Percentiles rank a stretch among this genome's conserved stretches.
These are phyloP conservation scores for Aspergillus tubingensis DNA, from an alignment of 2,329 filamentous ascomycete genomes.

Conservation along the genomic window DNA sequence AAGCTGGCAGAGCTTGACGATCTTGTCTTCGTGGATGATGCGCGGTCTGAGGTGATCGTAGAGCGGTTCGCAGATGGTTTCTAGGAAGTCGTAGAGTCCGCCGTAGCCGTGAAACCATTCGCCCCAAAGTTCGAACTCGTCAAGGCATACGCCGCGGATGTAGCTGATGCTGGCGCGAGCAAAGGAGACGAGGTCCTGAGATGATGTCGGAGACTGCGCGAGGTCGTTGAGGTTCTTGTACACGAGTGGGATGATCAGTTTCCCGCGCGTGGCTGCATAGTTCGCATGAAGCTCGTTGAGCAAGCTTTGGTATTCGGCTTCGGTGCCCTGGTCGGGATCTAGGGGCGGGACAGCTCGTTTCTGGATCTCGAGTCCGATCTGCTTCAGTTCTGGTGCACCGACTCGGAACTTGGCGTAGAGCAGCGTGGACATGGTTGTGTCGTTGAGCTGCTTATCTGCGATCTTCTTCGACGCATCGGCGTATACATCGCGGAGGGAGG, in stretches of 20 bases:
- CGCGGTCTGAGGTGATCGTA: constrained; percentile 67
- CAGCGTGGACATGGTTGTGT: constrained; percentile 70
- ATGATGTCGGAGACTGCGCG: constrained; percentile 60
- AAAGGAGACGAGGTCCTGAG: constrained; percentile 65
- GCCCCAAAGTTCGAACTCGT: constrained; percentile 68
- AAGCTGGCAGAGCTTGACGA: constrained; percentile 67
- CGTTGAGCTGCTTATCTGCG: constrained; percentile 67
- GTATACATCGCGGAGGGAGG: constrained; percentile 62
- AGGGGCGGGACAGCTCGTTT: constrained; percentile 63
- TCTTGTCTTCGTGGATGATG: constrained; percentile 67
- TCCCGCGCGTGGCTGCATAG: constrained; percentile 60
- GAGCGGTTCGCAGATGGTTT: constrained; percentile 67
- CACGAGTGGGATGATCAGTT: constrained; percentile 63
- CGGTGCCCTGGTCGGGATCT: constrained; percentile 59
- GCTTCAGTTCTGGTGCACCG: constrained; percentile 65
- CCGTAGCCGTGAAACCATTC: constrained; percentile 67
- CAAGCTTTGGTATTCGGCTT: constrained; percentile 66
- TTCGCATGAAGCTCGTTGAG: constrained; percentile 67
- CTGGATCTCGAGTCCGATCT: constrained; percentile 67
- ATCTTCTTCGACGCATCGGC: constrained; percentile 64
- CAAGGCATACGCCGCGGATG: constrained; percentile 64
- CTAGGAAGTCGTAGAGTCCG: constrained; percentile 66
- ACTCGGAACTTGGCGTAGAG: constrained; percentile 72
- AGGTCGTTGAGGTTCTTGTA: constrained; percentile 60
- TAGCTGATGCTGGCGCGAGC: constrained; percentile 66